Evolutionary conservation across 1,284 basidiomycete species (phyloP).

Genomic region (Malassezia pachydermatis): DNA sequence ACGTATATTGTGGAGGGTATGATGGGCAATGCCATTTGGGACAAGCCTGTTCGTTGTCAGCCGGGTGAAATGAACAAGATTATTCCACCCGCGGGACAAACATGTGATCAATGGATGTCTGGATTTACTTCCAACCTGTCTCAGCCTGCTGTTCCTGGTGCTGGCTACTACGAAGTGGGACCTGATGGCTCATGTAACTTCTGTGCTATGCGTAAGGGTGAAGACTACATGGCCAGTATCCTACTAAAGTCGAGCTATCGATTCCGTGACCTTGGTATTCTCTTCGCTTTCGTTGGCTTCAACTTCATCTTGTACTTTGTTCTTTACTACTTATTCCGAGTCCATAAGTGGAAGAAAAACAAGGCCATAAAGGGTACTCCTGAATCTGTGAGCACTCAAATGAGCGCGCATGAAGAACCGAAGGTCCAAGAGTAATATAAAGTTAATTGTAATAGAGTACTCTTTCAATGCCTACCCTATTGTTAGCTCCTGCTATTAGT

Average conservation of each 20-base stretch:
- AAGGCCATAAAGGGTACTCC: conserved; percentile 1
- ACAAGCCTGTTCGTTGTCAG: conserved; percentile 49
- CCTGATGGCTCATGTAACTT: conserved; percentile 49
- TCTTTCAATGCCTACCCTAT: no score
- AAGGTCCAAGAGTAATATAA: no score
- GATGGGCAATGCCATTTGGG: conserved; percentile 46
- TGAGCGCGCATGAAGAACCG: no score
- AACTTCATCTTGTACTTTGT: conserved; percentile 50
- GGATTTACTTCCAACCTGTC: conserved; percentile 37
- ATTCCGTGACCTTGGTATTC: conserved; percentile 49
- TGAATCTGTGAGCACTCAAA: no score
- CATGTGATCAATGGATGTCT: conserved; percentile 50
- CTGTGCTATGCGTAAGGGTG: conserved; percentile 55
- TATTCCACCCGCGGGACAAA: conserved; percentile 47
- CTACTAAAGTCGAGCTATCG: conserved; percentile 17
- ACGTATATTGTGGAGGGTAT: conserved; percentile 53
- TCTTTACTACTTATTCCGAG: conserved; percentile 31
- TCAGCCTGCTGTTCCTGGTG: conserved; percentile 8
- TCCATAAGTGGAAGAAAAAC: conserved; percentile 9
- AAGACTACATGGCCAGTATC: conserved; percentile 50
- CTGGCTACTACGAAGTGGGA: conserved; percentile 15
- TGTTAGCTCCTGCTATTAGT: no score
- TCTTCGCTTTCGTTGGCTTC: conserved; percentile 60
- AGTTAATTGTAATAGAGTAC: no score
- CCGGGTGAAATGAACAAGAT: conserved; percentile 49